Evolutionary conservation across 441 rosid genomes (phyloP).

Genomic region (Pelargonium australe): DNA sequence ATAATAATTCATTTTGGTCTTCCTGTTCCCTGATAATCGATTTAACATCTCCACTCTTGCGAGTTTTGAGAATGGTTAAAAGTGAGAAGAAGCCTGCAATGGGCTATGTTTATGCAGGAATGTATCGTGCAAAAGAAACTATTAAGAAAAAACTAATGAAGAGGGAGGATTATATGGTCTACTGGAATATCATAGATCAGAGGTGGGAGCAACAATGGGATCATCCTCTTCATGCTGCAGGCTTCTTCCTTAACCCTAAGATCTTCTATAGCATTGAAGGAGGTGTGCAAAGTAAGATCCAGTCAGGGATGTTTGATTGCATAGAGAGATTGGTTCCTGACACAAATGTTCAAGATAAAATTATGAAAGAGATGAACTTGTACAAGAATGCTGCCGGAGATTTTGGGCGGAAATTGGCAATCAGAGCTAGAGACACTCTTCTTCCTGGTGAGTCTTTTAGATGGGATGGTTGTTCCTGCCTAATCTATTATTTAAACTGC

Average conservation of each 20-base stretch:
- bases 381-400: slow-evolving; percentile 79
- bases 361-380: slow-evolving; percentile 55
- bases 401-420: slow-evolving; percentile 81
- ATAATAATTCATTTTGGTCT: slow-evolving; percentile 69
- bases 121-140: slow-evolving; percentile 75
- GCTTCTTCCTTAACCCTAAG: slow-evolving; percentile 86
- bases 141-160: slow-evolving; percentile 65
- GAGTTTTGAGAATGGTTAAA: slow-evolving; percentile 45
- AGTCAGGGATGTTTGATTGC: slow-evolving; percentile 73
- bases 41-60: slow-evolving; percentile 59
- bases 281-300: slow-evolving; percentile 54
- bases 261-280: slow-evolving; percentile 70
- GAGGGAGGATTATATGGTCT: slow-evolving; percentile 56
- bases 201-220: slow-evolving; percentile 69
- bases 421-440: slow-evolving; percentile 73
- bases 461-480: slow-evolving; percentile 12
- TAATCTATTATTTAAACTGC: not conserved
- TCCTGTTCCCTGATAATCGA: slow-evolving; percentile 42
- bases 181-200: slow-evolving; percentile 76
- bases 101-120: slow-evolving; percentile 80
- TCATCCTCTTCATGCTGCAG: slow-evolving; percentile 80
- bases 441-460: slow-evolving; percentile 57
- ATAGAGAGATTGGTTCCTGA: slow-evolving; percentile 78
- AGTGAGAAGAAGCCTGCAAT: slow-evolving; percentile 73
- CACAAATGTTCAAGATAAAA: slow-evolving; percentile 55